A percentile compares a stretch with the other conserved stretches of the same genome.
Evolutionary conservation across 768 basidiomycete species (phyloP).

Genomic region (Boletus pseudopeckii): DNA sequence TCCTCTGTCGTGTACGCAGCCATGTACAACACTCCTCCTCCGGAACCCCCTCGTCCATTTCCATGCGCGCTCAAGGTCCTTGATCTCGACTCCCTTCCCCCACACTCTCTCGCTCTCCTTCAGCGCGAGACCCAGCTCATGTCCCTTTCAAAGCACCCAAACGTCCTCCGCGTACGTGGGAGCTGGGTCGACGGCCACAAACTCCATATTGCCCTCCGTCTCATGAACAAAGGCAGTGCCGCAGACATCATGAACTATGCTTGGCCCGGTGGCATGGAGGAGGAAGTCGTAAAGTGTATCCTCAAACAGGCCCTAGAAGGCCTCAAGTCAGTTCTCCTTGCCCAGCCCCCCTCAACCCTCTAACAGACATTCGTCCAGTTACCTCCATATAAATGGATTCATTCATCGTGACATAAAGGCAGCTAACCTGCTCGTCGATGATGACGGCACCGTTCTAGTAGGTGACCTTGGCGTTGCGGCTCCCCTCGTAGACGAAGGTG

Average conservation of each 20-base stretch:
- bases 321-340: constrained; percentile 59
- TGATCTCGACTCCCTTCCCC: constrained; percentile 78
- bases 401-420: constrained; percentile 95
- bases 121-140: constrained; percentile 87
- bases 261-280: constrained; percentile 87
- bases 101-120: constrained; percentile 64
- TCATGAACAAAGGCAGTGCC: constrained; percentile 87
- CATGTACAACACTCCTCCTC: constrained; percentile 47
- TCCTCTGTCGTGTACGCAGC: constrained; percentile 90
- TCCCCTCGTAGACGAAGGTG: constrained; percentile 67
- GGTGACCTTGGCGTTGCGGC: constrained; percentile 94
- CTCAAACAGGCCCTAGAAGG: constrained; percentile 84
- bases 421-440: constrained; percentile 88
- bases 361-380: constrained; percentile 41
- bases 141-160: constrained; percentile 91
- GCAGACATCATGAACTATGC: constrained; percentile 82
- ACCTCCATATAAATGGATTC: constrained; percentile 85
- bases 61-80: constrained; percentile 87
- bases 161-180: constrained; percentile 87
- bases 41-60: constrained; percentile 35
- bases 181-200: constrained; percentile 85
- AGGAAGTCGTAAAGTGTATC: constrained; percentile 83
- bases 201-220: constrained; percentile 79
- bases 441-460: constrained; percentile 84
- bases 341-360: background rate